These are phyloP conservation scores for Xerocomus potaroensis DNA, from an alignment of 768 basidiomycete species.

Conservation along the genomic window DNA sequence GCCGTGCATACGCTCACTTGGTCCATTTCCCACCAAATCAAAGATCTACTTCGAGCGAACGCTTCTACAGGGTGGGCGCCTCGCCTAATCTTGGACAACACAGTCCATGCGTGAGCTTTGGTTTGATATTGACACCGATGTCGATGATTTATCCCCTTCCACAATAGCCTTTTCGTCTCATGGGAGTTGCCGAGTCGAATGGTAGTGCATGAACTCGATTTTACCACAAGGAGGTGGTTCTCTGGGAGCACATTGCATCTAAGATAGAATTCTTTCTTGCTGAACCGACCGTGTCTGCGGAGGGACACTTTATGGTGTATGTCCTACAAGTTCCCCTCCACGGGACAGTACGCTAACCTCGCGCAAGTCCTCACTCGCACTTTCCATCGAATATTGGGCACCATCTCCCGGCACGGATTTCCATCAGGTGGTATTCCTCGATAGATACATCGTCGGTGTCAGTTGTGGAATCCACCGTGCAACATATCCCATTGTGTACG, in stretches of 20 bases:
- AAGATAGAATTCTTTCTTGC: neutral
- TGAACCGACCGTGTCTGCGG: neutral
- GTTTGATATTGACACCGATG: neutral
- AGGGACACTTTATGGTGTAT: neutral
- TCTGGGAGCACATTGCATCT: neutral
- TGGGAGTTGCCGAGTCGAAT: neutral
- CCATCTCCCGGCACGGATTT: neutral
- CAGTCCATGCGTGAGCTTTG: neutral
- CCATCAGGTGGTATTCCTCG: too few relatives aligned
- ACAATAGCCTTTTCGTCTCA: constrained; percentile 1
- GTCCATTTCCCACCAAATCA: neutral
- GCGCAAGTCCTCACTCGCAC: constrained; percentile 10
- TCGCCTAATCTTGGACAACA: constrained; percentile 6
- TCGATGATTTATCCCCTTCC: neutral
- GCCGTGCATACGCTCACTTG: neutral
- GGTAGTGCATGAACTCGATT: neutral
- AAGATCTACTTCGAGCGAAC: neutral
- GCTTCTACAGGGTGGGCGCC: neutral
- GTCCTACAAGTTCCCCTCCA: neutral
- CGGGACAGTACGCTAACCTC: neutral
- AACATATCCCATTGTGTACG: too few relatives aligned
- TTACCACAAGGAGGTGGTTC: neutral
- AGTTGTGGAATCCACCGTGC: too few relatives aligned
- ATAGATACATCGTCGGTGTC: neutral
- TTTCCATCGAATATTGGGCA: neutral